phyloP scores from a whole-genome alignment of 2,329 filamentous ascomycete species.

The Colletotrichum scovillei region DNA sequence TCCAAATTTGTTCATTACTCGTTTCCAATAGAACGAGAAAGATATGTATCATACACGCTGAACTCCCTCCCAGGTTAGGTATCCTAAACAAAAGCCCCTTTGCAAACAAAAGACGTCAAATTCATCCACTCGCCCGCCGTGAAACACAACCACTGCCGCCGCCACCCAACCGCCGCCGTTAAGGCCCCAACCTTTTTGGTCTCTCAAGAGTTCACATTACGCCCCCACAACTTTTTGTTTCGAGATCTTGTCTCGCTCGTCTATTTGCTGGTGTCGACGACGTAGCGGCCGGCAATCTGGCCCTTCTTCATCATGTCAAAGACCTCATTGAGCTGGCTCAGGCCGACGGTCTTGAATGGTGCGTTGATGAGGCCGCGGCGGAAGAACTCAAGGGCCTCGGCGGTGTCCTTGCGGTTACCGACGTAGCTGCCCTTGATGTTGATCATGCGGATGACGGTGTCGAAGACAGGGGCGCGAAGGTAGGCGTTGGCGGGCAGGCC shows the following conservation, averaged over 20 bases:
- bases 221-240: neutral
- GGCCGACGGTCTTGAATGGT: conserved; percentile 86
- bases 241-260: neutral
- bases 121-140: conserved; percentile 1
- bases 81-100: conserved; percentile 9
- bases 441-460: conserved; percentile 90
- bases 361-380: conserved; percentile 84
- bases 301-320: conserved; percentile 79
- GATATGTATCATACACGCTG: conserved; percentile 29
- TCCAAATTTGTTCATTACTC: conserved; percentile 18
- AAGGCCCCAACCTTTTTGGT: neutral
- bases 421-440: conserved; percentile 94
- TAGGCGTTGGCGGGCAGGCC: conserved; percentile 85
- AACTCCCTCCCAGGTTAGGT: conserved; percentile 29
- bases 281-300: conserved; percentile 82
- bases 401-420: conserved; percentile 88
- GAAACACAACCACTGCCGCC: conserved; percentile 2
- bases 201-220: conserved; percentile 8
- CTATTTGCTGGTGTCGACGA: conserved; percentile 78
- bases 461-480: conserved; percentile 87
- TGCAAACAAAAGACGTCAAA: neutral
- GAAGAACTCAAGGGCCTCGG: conserved; percentile 93
- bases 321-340: conserved; percentile 83
- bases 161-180: conserved; percentile 8
- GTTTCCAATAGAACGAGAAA: conserved; percentile 9